Base-by-base conservation (phyloP, 371 early-diverging fungal species). In the Mycotypha africana region DNA sequence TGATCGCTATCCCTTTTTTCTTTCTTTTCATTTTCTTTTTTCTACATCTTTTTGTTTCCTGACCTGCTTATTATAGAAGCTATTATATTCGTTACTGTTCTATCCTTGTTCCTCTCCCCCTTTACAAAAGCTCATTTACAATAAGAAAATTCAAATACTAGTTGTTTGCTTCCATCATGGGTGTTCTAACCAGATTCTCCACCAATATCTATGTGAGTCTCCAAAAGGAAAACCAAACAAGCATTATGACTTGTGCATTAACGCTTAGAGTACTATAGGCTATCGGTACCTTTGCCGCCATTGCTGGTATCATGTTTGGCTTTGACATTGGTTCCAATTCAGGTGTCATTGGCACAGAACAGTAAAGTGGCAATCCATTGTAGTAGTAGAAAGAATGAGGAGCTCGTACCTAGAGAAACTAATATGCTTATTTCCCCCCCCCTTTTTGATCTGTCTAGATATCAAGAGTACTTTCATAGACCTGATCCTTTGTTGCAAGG, bases 221-320 rank as follows among this genome's bases (percentile, higher is more conserved):
- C 7, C 10, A 10, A 14, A n/a, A n/a, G 4, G 7, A 6, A 22
- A 19, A 32, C 19, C 25, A 42, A 16, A n/a, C 6, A 36, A 4
- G 3, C 8, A 36, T 22, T n/a, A 28, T 35, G n/a, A n/a, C n/a
- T n/a, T n/a, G n/a, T n/a, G n/a, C n/a, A n/a, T n/a, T n/a, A n/a
- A n/a, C n/a, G n/a, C n/a, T n/a, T n/a, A n/a, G n/a, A n/a, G n/a
- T n/a, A n/a, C n/a, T n/a, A n/a, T 72, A 77, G 74, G 48, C 62
- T 35, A 59, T 76, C 51, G 74, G 76, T 45, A 64, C 53, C 1
- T 79, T 79, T 61, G 73, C 76, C 28, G 70, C 76, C 48, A 72
- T 76, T 51, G 79, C 71, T 21, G 79, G 79, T 47, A 75, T 79
- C 53, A 69, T 77, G 66, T 79, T 79, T 53, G 80, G 80, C 45